Evolutionary conservation across 1,284 basidiomycete species (phyloP).

Genomic region (Ustilago crameri): DNA sequence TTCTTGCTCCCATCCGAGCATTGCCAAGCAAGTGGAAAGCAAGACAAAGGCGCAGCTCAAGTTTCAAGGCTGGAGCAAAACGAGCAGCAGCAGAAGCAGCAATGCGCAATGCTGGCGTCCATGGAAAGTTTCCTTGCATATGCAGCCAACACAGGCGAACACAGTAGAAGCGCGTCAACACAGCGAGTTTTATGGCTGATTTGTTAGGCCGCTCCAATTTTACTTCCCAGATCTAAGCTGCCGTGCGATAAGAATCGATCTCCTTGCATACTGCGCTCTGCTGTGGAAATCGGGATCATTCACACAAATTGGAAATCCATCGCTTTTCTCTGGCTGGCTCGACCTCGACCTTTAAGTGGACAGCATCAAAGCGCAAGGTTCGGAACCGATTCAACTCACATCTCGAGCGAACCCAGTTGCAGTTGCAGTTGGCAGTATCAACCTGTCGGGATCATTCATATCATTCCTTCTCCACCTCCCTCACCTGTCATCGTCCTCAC

Average conservation of each 20-base stretch:
- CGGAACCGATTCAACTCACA: conserved; percentile 14
- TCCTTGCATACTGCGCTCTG: conserved; percentile 3
- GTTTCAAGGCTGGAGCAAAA: too few relatives aligned
- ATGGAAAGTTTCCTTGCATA: conserved; percentile 43
- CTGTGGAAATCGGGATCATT: conserved; percentile 2
- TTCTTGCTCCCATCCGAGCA: too few relatives aligned
- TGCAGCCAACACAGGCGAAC: conserved; percentile 3
- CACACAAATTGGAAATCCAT: conserved; percentile 9
- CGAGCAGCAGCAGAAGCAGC: neutral
- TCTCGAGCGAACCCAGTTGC: neutral
- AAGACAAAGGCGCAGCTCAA: neutral
- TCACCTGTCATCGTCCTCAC: conserved; percentile 11
- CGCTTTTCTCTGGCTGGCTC: conserved; percentile 1
- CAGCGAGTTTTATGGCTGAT: too few relatives aligned
- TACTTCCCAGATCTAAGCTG: neutral
- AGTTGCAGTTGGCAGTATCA: conserved; percentile 4
- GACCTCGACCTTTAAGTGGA: neutral
- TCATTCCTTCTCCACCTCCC: neutral
- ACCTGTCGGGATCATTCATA: neutral
- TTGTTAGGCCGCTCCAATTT: too few relatives aligned
- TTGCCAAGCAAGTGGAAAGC: too few relatives aligned
- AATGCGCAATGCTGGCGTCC: conserved; percentile 13
- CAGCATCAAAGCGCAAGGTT: conserved; percentile 1
- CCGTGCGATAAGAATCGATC: conserved; percentile 20
- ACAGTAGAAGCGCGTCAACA: neutral